Conservation (phyloP, 257 asterid species). For the Paulownia fortunei region DNA sequence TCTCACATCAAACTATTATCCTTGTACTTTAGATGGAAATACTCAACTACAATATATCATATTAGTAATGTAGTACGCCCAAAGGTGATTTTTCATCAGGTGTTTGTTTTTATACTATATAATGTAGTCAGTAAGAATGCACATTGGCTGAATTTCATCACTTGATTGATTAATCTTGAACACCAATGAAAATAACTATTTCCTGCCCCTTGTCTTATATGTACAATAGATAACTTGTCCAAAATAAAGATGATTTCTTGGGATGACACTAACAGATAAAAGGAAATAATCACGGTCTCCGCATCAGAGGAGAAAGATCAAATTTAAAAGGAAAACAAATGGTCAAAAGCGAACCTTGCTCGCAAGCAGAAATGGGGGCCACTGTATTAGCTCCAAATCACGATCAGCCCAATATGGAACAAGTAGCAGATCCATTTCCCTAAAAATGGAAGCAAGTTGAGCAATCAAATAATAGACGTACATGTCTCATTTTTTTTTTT, state of each 20-base stretch:
- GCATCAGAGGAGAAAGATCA: background rate
- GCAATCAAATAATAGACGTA: conserved; percentile 23
- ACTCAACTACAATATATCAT: background rate
- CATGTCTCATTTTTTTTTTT: conserved; percentile 26
- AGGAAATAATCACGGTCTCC: background rate
- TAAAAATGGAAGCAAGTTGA: conserved; percentile 35
- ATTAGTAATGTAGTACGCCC: background rate
- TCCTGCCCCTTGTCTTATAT: background rate
- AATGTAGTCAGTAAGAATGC: background rate
- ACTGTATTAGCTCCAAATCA: conserved; percentile 80
- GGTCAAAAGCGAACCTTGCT: conserved; percentile 69
- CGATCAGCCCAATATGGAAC: conserved; percentile 99
- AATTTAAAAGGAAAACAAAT: background rate
- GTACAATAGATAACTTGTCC: background rate
- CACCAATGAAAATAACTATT: background rate
- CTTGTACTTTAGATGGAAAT: background rate
- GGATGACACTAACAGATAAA: background rate
- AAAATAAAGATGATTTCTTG: background rate
- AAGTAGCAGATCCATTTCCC: conserved; percentile 97
- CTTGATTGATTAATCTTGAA: background rate
- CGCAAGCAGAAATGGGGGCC: conserved; percentile 98
- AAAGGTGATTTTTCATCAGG: background rate
- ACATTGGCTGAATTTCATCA: background rate
- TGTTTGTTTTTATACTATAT: background rate
- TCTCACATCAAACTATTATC: conserved; percentile 8